Conservation (phyloP, 1,139 yeast genomes). For the Kodamaea derodonti region DNA sequence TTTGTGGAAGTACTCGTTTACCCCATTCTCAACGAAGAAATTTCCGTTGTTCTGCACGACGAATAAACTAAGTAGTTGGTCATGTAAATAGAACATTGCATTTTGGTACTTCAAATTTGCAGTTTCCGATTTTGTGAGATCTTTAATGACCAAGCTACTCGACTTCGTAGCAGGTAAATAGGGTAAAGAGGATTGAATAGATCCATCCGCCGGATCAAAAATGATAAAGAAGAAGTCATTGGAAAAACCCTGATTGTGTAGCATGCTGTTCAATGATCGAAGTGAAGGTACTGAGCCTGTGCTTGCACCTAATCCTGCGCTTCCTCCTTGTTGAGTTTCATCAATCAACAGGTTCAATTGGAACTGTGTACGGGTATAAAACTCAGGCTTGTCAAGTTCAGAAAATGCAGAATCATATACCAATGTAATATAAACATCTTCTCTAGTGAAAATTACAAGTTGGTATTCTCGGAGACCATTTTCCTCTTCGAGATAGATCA, state of each 20-base stretch:
- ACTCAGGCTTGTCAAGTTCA: slow-evolving; percentile 2
- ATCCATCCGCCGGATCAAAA: slow-evolving; percentile 23
- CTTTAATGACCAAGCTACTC: slow-evolving; percentile 9
- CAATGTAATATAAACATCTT: slow-evolving; percentile 23
- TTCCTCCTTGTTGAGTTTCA: slow-evolving; percentile 20
- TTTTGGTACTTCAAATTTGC: slow-evolving; percentile 16
- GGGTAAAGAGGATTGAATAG: slow-evolving; percentile 39
- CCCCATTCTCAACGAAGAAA: slow-evolving; percentile 20
- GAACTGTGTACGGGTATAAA: slow-evolving; percentile 3
- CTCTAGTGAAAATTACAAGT: slow-evolving; percentile 27
- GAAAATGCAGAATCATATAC: slow-evolving; percentile 27
- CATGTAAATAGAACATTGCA: slow-evolving; percentile 39
- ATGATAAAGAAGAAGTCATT: slow-evolving; percentile 38
- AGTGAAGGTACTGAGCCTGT: slow-evolving; percentile 29
- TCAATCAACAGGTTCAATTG: slow-evolving; percentile 22
- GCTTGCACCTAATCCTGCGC: slow-evolving; percentile 15
- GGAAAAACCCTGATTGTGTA: slow-evolving; percentile 20
- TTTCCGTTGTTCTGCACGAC: slow-evolving; percentile 19
- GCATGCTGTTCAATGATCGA: slow-evolving; percentile 13
- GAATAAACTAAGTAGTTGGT: slow-evolving; percentile 35
- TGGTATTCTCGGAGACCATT: slow-evolving; percentile 24
- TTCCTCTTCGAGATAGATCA: slow-evolving; percentile 22
- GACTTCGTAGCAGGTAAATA: slow-evolving; percentile 22
- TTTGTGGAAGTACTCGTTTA: slow-evolving; percentile 41
- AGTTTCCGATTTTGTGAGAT: slow-evolving; percentile 8